A percentile compares a stretch with the other conserved stretches of the same genome.
Evolutionary conservation across 208 protist species (phyloP).

Genomic region (Crithidia fasciculata): DNA sequence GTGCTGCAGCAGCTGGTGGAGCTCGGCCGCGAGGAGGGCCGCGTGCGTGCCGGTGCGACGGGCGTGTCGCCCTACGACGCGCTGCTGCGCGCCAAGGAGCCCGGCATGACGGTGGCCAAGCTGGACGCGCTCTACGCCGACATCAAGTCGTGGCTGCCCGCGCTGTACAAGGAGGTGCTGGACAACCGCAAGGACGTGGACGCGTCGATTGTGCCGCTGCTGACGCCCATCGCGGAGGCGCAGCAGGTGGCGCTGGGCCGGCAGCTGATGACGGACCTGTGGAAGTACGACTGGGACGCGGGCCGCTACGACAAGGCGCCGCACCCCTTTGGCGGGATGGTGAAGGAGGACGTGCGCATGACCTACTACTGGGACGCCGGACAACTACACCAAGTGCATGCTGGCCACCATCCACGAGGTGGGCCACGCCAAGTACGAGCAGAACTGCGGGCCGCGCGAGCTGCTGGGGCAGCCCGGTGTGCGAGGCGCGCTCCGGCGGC

Average conservation of each 20-base stretch:
- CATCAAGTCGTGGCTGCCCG: slow-evolving; percentile 68
- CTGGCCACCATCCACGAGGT: slow-evolving; percentile 51
- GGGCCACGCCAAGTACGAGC: slow-evolving; percentile 21
- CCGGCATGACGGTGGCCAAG: slow-evolving; percentile 50
- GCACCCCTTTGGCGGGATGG: slow-evolving; percentile 78
- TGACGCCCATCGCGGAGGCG: slow-evolving; percentile 35
- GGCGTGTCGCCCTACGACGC: slow-evolving; percentile 50
- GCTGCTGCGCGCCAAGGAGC: slow-evolving; percentile 69
- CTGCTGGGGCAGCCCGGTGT: slow-evolving; percentile 57
- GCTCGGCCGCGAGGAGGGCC: slow-evolving; percentile 48
- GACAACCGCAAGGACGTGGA: slow-evolving; percentile 37
- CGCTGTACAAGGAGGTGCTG: slow-evolving; percentile 52
- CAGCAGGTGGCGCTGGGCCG: slow-evolving; percentile 42
- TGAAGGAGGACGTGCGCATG: slow-evolving; percentile 71
- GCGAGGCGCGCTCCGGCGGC: slow-evolving; percentile 53
- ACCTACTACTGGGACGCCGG: slow-evolving; percentile 63
- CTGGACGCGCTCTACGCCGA: slow-evolving; percentile 64
- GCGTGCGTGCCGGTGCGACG: slow-evolving; percentile 15
- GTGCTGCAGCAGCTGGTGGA: slow-evolving; percentile 53
- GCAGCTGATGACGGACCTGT: slow-evolving; percentile 47
- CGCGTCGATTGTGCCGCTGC: slow-evolving; percentile 19
- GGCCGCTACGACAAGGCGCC: slow-evolving; percentile 67
- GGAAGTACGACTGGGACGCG: slow-evolving; percentile 73
- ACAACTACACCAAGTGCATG: slow-evolving; percentile 36
- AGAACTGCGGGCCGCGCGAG: slow-evolving; percentile 48